Percentiles rank a stretch among this genome's conserved stretches.
Evolutionary conservation across 2,329 filamentous ascomycete genomes (phyloP).

Genomic region (Metarhizium rileyi): DNA sequence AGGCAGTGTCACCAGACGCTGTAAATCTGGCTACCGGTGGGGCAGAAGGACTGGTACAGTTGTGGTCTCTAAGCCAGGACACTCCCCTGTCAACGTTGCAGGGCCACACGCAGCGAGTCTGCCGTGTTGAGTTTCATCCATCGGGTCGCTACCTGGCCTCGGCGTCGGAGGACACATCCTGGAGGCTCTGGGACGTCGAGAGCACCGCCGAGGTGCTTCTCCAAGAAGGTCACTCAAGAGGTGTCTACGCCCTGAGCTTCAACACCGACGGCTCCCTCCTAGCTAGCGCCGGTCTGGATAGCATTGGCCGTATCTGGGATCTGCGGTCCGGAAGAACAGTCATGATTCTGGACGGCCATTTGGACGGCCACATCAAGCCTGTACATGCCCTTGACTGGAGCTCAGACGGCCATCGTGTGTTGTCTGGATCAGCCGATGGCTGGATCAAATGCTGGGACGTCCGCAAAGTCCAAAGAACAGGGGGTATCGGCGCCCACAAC

Average conservation of each 20-base stretch:
- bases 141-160: constrained; percentile 84
- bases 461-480: constrained; percentile 73
- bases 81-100: constrained; percentile 73
- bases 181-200: constrained; percentile 91
- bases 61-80: constrained; percentile 84
- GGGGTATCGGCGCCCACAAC: constrained; percentile 81
- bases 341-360: constrained; percentile 86
- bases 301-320: constrained; percentile 93
- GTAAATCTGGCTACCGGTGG: constrained; percentile 88
- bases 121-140: constrained; percentile 88
- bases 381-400: constrained; percentile 93
- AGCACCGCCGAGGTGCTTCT: constrained; percentile 74
- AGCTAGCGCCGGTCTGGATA: constrained; percentile 87
- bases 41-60: constrained; percentile 74
- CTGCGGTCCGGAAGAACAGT: constrained; percentile 83
- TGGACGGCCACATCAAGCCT: constrained; percentile 74
- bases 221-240: constrained; percentile 90
- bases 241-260: constrained; percentile 84
- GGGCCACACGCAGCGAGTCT: constrained; percentile 81
- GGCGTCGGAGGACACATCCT: constrained; percentile 91
- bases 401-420: constrained; percentile 77
- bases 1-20: constrained; percentile 59
- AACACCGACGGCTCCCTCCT: constrained; percentile 85
- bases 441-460: constrained; percentile 99
- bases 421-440: constrained; percentile 88